Evolutionary conservation across 768 basidiomycete genomes (phyloP).

Genomic region (Fomitopsis serialis): DNA sequence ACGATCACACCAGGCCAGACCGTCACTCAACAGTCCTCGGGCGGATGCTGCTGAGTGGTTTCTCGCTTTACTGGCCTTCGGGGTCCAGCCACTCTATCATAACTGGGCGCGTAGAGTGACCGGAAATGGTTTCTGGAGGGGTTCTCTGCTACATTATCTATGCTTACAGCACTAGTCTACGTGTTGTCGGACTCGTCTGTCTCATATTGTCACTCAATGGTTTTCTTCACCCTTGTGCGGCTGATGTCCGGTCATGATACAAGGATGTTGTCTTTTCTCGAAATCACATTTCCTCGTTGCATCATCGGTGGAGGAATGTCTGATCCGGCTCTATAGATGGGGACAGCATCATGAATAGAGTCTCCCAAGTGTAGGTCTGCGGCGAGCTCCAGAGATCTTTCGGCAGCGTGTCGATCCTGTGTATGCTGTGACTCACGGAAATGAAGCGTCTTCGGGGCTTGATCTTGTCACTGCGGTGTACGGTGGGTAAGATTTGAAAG

Average conservation of each 20-base stretch:
- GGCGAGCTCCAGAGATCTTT: no score
- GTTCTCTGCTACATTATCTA: constrained; percentile 21
- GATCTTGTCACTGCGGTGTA: no score
- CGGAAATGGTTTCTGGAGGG: constrained; percentile 14
- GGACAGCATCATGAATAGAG: no score
- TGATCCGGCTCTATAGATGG: no score
- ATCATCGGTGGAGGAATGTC: no score
- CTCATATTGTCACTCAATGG: constrained; percentile 4
- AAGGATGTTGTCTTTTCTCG: constrained; percentile 4
- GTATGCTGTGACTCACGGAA: no score
- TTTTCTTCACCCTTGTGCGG: neutral
- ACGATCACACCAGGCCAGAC: constrained; percentile 82
- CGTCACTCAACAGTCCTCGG: constrained; percentile 67
- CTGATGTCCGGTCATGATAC: neutral
- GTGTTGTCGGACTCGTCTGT: constrained; percentile 21
- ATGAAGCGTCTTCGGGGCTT: no score
- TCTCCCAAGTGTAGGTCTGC: no score
- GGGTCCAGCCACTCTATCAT: neutral
- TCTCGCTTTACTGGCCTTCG: neutral
- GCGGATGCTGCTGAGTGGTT: constrained; percentile 70
- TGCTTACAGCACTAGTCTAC: constrained; percentile 22
- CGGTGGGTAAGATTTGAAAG: no score
- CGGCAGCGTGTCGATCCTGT: no score
- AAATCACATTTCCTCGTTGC: neutral
- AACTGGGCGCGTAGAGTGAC: constrained; percentile 1